Percentiles rank a stretch among this genome's conserved stretches.
Evolutionary conservation across 257 asterid genomes (phyloP).

Genomic region (Euphrasia confusa): DNA sequence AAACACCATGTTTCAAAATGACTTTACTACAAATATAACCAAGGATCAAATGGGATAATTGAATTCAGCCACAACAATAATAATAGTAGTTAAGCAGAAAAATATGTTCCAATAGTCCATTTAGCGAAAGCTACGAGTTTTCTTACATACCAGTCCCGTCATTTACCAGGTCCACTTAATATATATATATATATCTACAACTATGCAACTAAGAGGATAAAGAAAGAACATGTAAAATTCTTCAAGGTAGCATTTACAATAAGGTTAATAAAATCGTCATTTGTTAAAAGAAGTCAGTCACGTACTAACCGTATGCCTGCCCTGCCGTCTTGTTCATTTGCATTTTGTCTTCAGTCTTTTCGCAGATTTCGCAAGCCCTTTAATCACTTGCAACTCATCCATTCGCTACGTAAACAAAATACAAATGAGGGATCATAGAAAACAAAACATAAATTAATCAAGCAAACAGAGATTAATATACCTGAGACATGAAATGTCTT

Average conservation of each 20-base stretch:
- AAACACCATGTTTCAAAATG: too few relatives aligned
- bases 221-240: background rate
- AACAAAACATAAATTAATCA: background rate
- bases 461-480: background rate
- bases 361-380: conserved; percentile 78
- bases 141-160: conserved; percentile 25
- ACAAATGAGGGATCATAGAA: background rate
- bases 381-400: conserved; percentile 87
- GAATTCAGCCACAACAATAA: too few relatives aligned
- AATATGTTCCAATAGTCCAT: conserved; percentile 16
- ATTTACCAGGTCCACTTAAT: conserved; percentile 20
- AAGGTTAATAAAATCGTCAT: conserved; percentile 12
- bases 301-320: conserved; percentile 22
- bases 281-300: conserved; percentile 39
- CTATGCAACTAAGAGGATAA: conserved; percentile 14
- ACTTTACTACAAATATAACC: too few relatives aligned
- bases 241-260: conserved; percentile 24
- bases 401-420: conserved; percentile 49
- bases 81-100: too few relatives aligned
- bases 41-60: too few relatives aligned
- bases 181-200: conserved; percentile 31
- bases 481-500: conserved; percentile 74
- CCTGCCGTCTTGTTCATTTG: conserved; percentile 37
- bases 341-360: conserved; percentile 73
- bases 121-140: conserved; percentile 25